These are phyloP conservation scores for Trametes sp. DNA, from an alignment of 1,284 basidiomycete species.

Conservation along the genomic window DNA sequence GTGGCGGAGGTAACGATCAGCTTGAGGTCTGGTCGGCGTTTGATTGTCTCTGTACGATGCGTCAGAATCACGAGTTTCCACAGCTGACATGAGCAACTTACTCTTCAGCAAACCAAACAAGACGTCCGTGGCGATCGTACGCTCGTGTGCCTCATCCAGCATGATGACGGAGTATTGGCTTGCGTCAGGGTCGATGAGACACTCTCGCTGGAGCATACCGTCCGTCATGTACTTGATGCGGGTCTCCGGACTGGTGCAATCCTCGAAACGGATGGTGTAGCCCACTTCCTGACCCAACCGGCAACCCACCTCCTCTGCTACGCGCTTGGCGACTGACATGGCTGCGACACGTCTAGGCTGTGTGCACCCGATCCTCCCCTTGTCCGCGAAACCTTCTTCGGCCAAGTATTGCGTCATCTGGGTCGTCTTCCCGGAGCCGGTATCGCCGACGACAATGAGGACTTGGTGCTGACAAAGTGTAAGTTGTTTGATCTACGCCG, in stretches of 20 bases:
- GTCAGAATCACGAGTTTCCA: conserved; percentile 29
- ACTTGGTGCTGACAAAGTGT: conserved; percentile 84
- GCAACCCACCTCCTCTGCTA: conserved; percentile 97
- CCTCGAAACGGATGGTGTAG: conserved; percentile 99
- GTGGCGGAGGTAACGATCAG: conserved; percentile 99
- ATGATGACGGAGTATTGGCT: conserved; percentile 95
- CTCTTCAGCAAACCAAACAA: conserved; percentile 97
- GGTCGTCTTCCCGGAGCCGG: conserved; percentile 85
- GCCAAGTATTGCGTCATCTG: conserved; percentile 85
- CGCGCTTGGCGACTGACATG: conserved; percentile 99
- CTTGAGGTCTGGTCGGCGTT: conserved; percentile 93
- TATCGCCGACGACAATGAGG: conserved; percentile 87
- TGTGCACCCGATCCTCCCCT: conserved; percentile 93
- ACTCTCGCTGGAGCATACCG: conserved; percentile 98
- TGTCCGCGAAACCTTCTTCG: conserved; percentile 80
- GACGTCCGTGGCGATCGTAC: conserved; percentile 98
- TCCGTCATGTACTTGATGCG: conserved; percentile 99
- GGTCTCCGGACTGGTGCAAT: conserved; percentile 97
- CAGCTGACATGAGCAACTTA: conserved; percentile 50
- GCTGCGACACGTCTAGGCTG: conserved; percentile 99
- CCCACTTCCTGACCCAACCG: conserved; percentile 97
- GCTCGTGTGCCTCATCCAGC: conserved; percentile 98
- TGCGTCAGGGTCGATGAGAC: conserved; percentile 94
- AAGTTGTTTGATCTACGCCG: conserved; percentile 25
- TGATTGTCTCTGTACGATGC: conserved; percentile 82